Conservation (phyloP, 148 eudicot genomes). For the Spergularia bocconei region DNA sequence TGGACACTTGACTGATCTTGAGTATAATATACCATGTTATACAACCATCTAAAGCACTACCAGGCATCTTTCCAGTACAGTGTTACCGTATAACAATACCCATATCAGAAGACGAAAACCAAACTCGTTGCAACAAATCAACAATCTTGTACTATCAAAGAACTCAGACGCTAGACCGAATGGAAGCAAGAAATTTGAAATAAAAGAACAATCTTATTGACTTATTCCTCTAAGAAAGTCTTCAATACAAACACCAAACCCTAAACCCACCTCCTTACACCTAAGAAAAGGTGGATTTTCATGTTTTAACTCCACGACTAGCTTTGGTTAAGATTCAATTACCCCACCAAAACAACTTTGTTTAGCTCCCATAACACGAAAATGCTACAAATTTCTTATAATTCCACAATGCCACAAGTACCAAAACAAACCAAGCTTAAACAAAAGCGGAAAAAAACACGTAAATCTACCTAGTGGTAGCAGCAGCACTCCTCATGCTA, state of each 20-base stretch:
- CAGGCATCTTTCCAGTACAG: neutral
- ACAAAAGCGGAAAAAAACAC: neutral
- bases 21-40: neutral
- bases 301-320: neutral
- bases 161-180: neutral
- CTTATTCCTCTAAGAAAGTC: neutral
- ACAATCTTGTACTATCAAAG: neutral
- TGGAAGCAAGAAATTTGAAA: neutral
- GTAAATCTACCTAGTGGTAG: constrained; percentile 45
- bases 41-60: too few species aligned
- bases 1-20: neutral
- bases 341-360: neutral
- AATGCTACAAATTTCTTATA: neutral
- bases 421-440: neutral
- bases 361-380: neutral
- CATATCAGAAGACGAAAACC: neutral
- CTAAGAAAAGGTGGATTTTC: neutral
- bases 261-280: neutral
- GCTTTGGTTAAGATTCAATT: neutral
- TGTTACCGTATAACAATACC: neutral
- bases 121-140: neutral
- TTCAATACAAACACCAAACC: neutral
- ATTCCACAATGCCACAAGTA: neutral
- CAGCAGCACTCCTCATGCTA: constrained; percentile 45
- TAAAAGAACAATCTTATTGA: too few species aligned